Conservation (phyloP, 2,329 filamentous ascomycete species). For the Pseudopithomyces chartarum region DNA sequence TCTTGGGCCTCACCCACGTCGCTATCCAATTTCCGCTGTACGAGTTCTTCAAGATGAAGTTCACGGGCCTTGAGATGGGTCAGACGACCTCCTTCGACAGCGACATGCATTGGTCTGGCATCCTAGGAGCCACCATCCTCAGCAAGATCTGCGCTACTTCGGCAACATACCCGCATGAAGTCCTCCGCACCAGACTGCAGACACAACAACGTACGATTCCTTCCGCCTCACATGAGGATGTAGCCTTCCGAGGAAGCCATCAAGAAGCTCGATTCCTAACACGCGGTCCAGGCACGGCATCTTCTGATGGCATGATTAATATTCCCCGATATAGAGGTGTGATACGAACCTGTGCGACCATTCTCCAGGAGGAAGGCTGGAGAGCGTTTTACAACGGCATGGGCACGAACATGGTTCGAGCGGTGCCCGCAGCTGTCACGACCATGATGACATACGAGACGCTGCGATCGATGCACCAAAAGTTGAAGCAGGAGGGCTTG, state of each 20-base stretch:
- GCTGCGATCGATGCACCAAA: constrained; percentile 57
- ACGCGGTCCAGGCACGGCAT: constrained; percentile 51
- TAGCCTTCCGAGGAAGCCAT: constrained; percentile 51
- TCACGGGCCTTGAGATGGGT: constrained; percentile 90
- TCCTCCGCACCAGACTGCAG: constrained; percentile 89
- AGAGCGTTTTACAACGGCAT: constrained; percentile 95
- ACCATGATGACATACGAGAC: constrained; percentile 98
- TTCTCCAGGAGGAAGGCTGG: constrained; percentile 91
- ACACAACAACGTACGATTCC: constrained; percentile 79
- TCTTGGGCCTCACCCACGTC: constrained; percentile 91
- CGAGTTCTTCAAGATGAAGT: constrained; percentile 87
- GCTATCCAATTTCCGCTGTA: constrained; percentile 97
- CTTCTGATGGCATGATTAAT: constrained; percentile 63
- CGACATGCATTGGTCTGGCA: constrained; percentile 78
- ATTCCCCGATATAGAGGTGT: constrained; percentile 73
- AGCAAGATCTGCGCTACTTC: constrained; percentile 95
- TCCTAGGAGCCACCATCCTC: constrained; percentile 85
- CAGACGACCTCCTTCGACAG: constrained; percentile 62
- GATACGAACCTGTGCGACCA: constrained; percentile 79
- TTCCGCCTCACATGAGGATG: constrained; percentile 53
- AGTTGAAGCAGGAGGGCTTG: constrained; percentile 59
- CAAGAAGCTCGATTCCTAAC: constrained; percentile 47
- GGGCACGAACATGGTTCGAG: constrained; percentile 96
- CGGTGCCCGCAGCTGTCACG: constrained; percentile 92
- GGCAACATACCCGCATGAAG: constrained; percentile 96